Conservation (phyloP, 2,329 filamentous ascomycete species). For the Trichoderma pleuroti region DNA sequence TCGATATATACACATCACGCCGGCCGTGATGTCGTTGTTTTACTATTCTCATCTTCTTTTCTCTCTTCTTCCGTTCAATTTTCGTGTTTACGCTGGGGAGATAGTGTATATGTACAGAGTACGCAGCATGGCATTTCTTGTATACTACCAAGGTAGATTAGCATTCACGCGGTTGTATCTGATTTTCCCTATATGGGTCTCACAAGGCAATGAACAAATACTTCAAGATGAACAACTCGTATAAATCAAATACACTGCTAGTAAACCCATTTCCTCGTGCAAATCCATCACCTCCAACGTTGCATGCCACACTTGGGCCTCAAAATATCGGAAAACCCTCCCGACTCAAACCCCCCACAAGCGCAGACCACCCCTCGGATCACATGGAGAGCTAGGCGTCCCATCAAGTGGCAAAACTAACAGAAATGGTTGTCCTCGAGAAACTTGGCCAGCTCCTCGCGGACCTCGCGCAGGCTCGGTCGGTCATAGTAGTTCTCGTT, state of each 20-base stretch:
- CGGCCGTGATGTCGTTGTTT: neutral
- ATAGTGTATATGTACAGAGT: neutral
- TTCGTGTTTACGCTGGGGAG: neutral
- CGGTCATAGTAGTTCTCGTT: conserved; percentile 49
- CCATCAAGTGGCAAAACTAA: neutral
- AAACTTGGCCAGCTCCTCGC: conserved; percentile 30
- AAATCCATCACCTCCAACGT: neutral
- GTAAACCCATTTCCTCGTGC: neutral
- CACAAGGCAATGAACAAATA: neutral
- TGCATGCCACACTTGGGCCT: neutral
- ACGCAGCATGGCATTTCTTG: neutral
- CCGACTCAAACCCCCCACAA: neutral
- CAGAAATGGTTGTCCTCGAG: conserved; percentile 22
- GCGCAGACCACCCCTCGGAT: neutral
- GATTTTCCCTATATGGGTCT: neutral
- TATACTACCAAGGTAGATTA: neutral
- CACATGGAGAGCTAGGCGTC: neutral
- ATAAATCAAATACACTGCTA: neutral
- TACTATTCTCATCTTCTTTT: neutral
- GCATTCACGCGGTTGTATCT: neutral
- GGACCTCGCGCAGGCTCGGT: conserved; percentile 45
- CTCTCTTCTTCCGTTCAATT: neutral
- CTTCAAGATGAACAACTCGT: neutral
- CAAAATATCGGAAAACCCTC: neutral
- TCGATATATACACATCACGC: neutral